phyloP scores from a whole-genome alignment of 169 alveolate species.

The Cryptosporidium viatorum region DNA sequence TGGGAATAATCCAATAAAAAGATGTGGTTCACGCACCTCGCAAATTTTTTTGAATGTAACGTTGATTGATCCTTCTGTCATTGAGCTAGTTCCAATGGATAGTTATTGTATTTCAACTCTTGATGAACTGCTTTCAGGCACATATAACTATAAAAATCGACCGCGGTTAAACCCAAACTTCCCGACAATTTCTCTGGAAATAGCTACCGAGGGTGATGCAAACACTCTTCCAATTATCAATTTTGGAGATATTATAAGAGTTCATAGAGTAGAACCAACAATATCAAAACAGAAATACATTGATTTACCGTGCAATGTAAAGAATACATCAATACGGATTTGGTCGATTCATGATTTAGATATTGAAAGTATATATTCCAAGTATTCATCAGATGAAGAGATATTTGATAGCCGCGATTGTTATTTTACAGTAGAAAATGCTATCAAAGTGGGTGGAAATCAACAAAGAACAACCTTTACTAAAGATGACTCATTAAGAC shows the following conservation, averaged over 20 bases:
- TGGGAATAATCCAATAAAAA: constrained; percentile 65
- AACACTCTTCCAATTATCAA: constrained; percentile 60
- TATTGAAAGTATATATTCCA: constrained; percentile 20
- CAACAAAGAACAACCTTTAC: constrained; percentile 71
- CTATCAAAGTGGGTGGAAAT: constrained; percentile 33
- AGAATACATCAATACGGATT: constrained; percentile 45
- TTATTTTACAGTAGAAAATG: constrained; percentile 63
- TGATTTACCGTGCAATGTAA: constrained; percentile 52
- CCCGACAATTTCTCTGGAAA: constrained; percentile 57
- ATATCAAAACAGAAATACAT: constrained; percentile 62
- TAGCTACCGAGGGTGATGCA: constrained; percentile 63
- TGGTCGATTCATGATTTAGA: constrained; percentile 58
- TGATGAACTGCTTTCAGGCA: constrained; percentile 48
- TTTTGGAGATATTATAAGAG: constrained; percentile 67
- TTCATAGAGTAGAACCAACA: constrained; percentile 65
- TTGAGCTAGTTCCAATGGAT: constrained; percentile 58
- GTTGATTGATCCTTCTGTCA: constrained; percentile 62
- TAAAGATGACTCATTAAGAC: constrained; percentile 52
- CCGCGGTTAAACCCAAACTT: constrained; percentile 36
- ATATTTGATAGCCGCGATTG: constrained; percentile 28
- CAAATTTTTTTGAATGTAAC: constrained; percentile 65
- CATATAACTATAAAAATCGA: constrained; percentile 30
- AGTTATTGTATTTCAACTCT: constrained; percentile 6
- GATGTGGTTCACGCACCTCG: constrained; percentile 16
- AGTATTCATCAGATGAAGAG: constrained; percentile 41